Percentiles rank a stretch among this genome's conserved stretches.
Conservation (phyloP, 352 stramenopile genomes). For the Globisporangium iwayamae region DNA sequence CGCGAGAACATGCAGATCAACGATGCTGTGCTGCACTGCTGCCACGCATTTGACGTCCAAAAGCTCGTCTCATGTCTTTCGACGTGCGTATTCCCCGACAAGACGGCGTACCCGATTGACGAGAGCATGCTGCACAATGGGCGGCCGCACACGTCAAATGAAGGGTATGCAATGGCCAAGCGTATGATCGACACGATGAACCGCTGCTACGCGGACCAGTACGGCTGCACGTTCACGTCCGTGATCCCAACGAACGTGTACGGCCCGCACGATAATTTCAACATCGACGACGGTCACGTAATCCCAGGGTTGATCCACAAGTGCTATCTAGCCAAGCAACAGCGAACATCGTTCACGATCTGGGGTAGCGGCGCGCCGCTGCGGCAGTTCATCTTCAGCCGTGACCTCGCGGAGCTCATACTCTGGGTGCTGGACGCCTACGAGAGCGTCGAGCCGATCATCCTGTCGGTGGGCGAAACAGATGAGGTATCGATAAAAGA, state of each 20-base stretch:
- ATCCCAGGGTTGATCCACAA: conserved; percentile 99
- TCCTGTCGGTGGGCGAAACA: conserved; percentile 92
- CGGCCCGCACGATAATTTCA: conserved; percentile 98
- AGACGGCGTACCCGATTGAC: conserved; percentile 97
- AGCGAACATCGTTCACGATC: conserved; percentile 88
- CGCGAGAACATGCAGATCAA: conserved; percentile 99
- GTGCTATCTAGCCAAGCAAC: conserved; percentile 94
- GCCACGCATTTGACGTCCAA: conserved; percentile 73
- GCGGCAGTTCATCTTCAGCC: conserved; percentile 97
- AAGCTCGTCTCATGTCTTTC: conserved; percentile 98
- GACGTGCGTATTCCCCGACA: conserved; percentile 99
- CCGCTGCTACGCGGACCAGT: conserved; percentile 94
- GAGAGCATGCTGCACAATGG: conserved; percentile 96
- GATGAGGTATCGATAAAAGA: conserved; percentile 95
- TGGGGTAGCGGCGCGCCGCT: conserved; percentile 94
- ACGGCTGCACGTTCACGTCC: conserved; percentile 96
- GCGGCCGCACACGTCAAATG: conserved; percentile 71
- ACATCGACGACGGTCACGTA: conserved; percentile 95
- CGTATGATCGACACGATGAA: conserved; percentile 98
- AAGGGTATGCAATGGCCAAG: conserved; percentile 98
- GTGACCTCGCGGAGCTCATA: conserved; percentile 94
- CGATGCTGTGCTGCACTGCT: conserved; percentile 98
- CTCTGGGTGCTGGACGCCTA: conserved; percentile 78
- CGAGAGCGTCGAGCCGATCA: conserved; percentile 93
- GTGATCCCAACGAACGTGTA: conserved; percentile 99